Base-by-base conservation (phyloP, 23 red algal species). In the Pyropia yezoensis region DNA sequence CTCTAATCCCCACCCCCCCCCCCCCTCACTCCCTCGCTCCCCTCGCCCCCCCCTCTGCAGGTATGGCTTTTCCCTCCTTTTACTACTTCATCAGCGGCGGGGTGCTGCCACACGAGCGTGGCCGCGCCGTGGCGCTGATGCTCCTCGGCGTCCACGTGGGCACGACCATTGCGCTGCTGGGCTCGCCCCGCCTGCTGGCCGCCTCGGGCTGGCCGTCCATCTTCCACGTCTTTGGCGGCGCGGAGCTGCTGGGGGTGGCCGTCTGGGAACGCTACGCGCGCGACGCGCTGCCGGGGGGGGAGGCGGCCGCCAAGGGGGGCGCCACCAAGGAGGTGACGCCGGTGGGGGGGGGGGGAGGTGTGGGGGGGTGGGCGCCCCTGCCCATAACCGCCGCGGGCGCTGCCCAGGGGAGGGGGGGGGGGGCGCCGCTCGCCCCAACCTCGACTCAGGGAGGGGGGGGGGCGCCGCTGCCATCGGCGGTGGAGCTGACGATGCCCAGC, bases 81-180 rank as follows among this genome's bases (percentile, higher is more conserved):
- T 87, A 59, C 63, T 71, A 87, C 28, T 87, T 87, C 70, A 62
- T 87, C 39, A 70, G 71, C 28, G 54, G 55, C 3, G 77, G 82
- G 82, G 70, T 87, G 24, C 71, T 72, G 1, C 21, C 71, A 21
- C 62, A 34, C 32, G 82, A 87, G 47, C 70, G 82, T 25, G 82
- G 69, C 19, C 52, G 70, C 27, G 67, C 69, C 13, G 63, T 76
- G 5, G 33, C 82, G 16, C 26, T 87, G 3, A 50, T 87, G 13
- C 62, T 77, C 20, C 68, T 63, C 12, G 82, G 82, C n/a, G 63
- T 65, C 19, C 82, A 87, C 57, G 63, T 67, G 8, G 82, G 82
- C 18, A 87, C 82, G 29, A 87, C 72, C 54, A 17, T 77, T 3
- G 82, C 82, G 33, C 71, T 87, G 17, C 33, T 87, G 24, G 14